Percentiles rank a stretch among this genome's conserved stretches.
Evolutionary conservation across 2,329 filamentous ascomycete genomes (phyloP).

Genomic region (Beauveria bassiana): DNA sequence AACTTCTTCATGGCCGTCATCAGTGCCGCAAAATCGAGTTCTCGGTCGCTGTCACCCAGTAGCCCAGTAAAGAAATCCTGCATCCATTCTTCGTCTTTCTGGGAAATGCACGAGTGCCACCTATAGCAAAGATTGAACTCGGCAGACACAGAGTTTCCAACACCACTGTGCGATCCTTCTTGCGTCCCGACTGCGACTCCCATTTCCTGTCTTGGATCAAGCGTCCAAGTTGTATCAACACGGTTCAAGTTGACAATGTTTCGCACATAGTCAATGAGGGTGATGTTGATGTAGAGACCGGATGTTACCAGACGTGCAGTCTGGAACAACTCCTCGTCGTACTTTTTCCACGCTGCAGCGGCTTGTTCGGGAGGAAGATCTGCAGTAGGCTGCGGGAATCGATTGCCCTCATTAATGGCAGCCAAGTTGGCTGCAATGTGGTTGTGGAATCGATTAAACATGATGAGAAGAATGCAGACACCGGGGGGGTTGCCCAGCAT

Average conservation of each 20-base stretch:
- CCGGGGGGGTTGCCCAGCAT: slow-evolving; percentile 65
- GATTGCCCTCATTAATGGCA: slow-evolving; percentile 74
- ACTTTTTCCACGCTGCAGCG: slow-evolving; percentile 53
- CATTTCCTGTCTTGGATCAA: slow-evolving; percentile 68
- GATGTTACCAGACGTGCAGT: slow-evolving; percentile 68
- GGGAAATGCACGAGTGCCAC: slow-evolving; percentile 74
- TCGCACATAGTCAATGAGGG: slow-evolving; percentile 68
- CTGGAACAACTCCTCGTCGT: slow-evolving; percentile 73
- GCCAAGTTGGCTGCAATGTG: slow-evolving; percentile 72
- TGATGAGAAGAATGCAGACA: slow-evolving; percentile 62
- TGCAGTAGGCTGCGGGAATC: slow-evolving; percentile 60
- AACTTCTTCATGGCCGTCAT: slow-evolving; percentile 56
- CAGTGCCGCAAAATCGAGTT: slow-evolving; percentile 37
- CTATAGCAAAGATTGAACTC: slow-evolving; percentile 87
- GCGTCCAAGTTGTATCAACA: slow-evolving; percentile 66
- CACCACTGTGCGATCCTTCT: slow-evolving; percentile 57
- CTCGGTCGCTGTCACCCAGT: slow-evolving; percentile 43
- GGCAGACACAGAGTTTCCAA: slow-evolving; percentile 75
- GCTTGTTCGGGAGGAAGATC: slow-evolving; percentile 41
- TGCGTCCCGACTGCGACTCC: slow-evolving; percentile 46
- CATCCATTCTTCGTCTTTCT: slow-evolving; percentile 74
- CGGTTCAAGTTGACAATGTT: slow-evolving; percentile 59
- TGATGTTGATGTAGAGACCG: slow-evolving; percentile 73
- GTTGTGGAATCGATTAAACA: slow-evolving; percentile 85
- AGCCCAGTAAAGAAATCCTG: slow-evolving; percentile 58